Conservation (phyloP, 2,329 filamentous ascomycete genomes). For the Claviceps sp. region DNA sequence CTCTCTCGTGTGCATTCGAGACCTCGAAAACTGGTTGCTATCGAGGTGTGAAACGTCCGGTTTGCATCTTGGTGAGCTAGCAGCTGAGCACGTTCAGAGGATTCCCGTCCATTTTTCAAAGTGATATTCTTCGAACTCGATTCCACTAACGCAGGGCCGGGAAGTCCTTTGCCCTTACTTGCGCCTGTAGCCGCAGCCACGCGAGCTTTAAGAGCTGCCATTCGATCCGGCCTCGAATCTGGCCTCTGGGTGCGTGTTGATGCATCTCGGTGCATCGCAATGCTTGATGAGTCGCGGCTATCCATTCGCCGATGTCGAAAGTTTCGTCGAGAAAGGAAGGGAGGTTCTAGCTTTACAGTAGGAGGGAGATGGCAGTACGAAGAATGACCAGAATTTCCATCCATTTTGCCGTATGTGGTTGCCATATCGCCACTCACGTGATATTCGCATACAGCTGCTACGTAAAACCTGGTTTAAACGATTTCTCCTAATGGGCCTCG, state of each 20-base stretch:
- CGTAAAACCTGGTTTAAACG: no score
- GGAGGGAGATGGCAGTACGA: no score
- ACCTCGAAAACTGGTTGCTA: conserved; percentile 7
- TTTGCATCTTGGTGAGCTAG: neutral
- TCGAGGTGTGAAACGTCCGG: conserved; percentile 2
- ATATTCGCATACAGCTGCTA: no score
- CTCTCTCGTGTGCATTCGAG: conserved; percentile 1
- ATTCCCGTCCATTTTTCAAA: conserved; percentile 21
- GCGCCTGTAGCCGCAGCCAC: conserved; percentile 60
- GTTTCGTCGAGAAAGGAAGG: neutral
- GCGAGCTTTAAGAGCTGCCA: conserved; percentile 67
- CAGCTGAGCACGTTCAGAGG: conserved; percentile 3
- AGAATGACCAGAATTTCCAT: no score
- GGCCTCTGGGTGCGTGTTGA: conserved; percentile 41
- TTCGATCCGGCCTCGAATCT: conserved; percentile 46
- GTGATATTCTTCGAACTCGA: conserved; percentile 34
- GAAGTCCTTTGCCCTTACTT: conserved; percentile 48
- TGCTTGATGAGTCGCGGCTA: conserved; percentile 33
- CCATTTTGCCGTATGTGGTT: no score
- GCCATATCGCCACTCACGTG: no score
- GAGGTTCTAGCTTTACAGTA: no score
- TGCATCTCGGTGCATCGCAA: conserved; percentile 43
- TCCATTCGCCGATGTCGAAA: conserved; percentile 25
- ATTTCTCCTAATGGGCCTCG: no score
- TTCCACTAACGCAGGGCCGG: conserved; percentile 60